Conservation (phyloP, 2,329 filamentous ascomycete species). For the Xylariaceae sp. region DNA sequence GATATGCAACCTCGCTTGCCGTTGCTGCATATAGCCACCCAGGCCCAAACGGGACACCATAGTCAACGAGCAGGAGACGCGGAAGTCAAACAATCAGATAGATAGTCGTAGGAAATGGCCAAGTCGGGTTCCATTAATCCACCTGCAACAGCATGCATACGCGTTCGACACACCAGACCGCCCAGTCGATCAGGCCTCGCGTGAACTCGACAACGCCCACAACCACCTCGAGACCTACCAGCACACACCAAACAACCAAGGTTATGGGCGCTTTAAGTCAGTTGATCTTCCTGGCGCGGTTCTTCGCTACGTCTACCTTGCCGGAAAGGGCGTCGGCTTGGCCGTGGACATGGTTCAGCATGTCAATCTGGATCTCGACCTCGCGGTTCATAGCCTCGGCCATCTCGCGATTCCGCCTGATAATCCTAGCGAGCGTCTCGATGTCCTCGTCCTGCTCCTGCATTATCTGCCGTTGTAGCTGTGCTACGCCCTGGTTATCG, state of each 20-base stretch:
- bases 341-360: constrained; percentile 63
- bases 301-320: constrained; percentile 72
- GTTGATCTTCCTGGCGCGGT: constrained; percentile 62
- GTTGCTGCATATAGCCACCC: constrained; percentile 1
- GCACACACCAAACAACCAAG: neutral
- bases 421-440: constrained; percentile 62
- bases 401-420: constrained; percentile 72
- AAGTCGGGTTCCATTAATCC: neutral
- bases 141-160: constrained; percentile 8
- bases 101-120: neutral
- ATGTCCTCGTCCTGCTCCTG: constrained; percentile 70
- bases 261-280: constrained; percentile 18
- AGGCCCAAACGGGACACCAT: neutral
- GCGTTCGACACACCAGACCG: constrained; percentile 15
- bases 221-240: constrained; percentile 1
- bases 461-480: constrained; percentile 71
- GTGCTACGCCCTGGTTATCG: constrained; percentile 69
- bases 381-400: constrained; percentile 72
- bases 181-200: constrained; percentile 12
- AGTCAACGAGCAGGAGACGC: no score
- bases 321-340: constrained; percentile 62
- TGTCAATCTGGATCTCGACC: constrained; percentile 64
- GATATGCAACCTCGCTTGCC: constrained; percentile 5
- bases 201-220: constrained; percentile 1
- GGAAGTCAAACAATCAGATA: no score